Conservation (phyloP, 176 grass and related monocot species). For the Lolium multiflorum region DNA sequence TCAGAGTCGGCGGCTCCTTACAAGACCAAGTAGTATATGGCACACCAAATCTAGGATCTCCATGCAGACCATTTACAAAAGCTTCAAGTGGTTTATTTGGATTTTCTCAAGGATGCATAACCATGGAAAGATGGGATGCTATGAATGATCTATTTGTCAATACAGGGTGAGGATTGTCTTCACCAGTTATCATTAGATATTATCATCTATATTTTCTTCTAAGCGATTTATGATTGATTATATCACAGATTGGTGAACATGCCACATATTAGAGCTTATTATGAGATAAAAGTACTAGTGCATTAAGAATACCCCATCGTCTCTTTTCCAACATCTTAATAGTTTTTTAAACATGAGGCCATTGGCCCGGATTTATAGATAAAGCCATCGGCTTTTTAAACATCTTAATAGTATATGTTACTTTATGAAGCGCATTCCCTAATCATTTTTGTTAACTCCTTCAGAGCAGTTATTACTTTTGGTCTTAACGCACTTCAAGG, state of each 20-base stretch:
- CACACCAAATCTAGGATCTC: conserved; percentile 61
- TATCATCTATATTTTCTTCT: background rate
- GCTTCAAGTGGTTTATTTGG: conserved; percentile 76
- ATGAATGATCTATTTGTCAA: conserved; percentile 80
- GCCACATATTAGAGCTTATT: conserved; percentile 3
- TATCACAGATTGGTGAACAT: background rate
- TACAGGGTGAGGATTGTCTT: conserved; percentile 62
- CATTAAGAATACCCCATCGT: background rate
- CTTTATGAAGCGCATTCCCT: conserved; percentile 17
- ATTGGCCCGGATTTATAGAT: no score
- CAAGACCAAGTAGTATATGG: conserved; percentile 96
- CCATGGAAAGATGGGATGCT: conserved; percentile 88
- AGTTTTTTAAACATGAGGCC: background rate
- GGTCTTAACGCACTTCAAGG: conserved; percentile 93
- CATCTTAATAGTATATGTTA: background rate
- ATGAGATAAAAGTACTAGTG: background rate
- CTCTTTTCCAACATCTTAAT: conserved; percentile 17
- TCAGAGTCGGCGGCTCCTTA: conserved; percentile 96
- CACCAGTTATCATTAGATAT: background rate
- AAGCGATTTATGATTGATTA: background rate
- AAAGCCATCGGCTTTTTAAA: background rate
- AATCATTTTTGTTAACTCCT: conserved; percentile 42
- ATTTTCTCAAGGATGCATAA: conserved; percentile 96
- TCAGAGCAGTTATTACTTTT: conserved; percentile 88
- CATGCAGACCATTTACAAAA: conserved; percentile 74